Percentiles rank a stretch among this genome's conserved stretches.
phyloP scores from a whole-genome alignment of 2,329 filamentous ascomycete species.

The Plenodomus lindquistii region DNA sequence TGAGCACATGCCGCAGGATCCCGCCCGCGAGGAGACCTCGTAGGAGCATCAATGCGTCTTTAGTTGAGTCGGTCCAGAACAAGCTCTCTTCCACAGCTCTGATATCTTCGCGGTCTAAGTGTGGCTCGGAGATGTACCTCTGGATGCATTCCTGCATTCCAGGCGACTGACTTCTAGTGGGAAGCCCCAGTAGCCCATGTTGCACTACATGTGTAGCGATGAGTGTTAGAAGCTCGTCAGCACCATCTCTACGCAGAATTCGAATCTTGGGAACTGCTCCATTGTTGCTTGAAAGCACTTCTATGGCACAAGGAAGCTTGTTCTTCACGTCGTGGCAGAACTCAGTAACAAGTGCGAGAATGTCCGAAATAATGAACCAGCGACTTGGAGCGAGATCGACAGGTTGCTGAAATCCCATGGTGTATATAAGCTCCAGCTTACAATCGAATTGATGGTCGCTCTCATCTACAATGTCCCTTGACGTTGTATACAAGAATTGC shows the following conservation, averaged over 20 bases:
- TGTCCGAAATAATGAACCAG: too few species aligned
- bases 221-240: conserved; percentile 52
- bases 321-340: too few species aligned
- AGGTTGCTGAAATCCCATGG: too few species aligned
- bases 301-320: too few species aligned
- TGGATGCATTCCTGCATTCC: conserved; percentile 36
- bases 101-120: conserved; percentile 47
- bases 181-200: conserved; percentile 36
- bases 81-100: conserved; percentile 14
- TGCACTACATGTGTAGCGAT: conserved; percentile 10
- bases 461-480: conserved; percentile 66
- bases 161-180: conserved; percentile 35
- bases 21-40: conserved; percentile 59
- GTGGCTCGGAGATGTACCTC: conserved; percentile 54
- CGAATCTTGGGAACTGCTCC: too few species aligned
- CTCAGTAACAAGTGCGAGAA: too few species aligned
- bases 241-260: too few species aligned
- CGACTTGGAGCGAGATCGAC: too few species aligned
- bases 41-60: conserved; percentile 50
- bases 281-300: too few species aligned
- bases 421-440: too few species aligned
- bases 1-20: conserved; percentile 57
- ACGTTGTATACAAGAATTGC: conserved; percentile 48
- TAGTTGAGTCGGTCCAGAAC: conserved; percentile 36
- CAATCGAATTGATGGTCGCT: conserved; percentile 67